Evolutionary conservation across 768 basidiomycete species (phyloP).

Genomic region (Pulveroboletus frians): DNA sequence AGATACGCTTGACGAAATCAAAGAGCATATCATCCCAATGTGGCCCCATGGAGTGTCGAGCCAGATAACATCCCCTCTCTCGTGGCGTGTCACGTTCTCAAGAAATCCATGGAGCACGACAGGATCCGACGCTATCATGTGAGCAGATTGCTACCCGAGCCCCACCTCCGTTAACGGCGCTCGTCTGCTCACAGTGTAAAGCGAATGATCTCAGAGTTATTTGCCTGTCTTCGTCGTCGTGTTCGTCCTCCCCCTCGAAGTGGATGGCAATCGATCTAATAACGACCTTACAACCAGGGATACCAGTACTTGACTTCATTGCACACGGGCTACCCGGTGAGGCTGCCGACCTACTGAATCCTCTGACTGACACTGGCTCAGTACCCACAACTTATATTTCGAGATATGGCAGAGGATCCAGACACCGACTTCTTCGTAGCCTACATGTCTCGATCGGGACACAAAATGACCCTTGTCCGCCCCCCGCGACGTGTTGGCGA

Average conservation of each 20-base stretch:
- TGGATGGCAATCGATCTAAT: conserved; percentile 9
- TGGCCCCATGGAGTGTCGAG: conserved; percentile 63
- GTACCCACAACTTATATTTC: conserved; percentile 67
- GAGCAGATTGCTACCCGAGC: conserved; percentile 16
- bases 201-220: conserved; percentile 55
- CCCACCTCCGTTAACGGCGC: conserved; percentile 1
- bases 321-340: conserved; percentile 51
- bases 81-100: conserved; percentile 61
- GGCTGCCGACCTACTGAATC: conserved; percentile 11
- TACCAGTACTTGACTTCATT: conserved; percentile 65
- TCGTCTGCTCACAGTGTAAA: conserved; percentile 45
- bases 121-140: conserved; percentile 53
- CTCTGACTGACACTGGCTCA: conserved; percentile 23
- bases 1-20: conserved; percentile 54
- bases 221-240: conserved; percentile 52
- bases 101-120: conserved; percentile 64
- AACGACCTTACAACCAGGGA: conserved; percentile 42
- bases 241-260: conserved; percentile 34
- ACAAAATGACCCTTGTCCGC: conserved; percentile 44
- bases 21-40: conserved; percentile 49
- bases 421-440: conserved; percentile 59
- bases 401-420: conserved; percentile 43
- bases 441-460: conserved; percentile 57
- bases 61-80: conserved; percentile 34
- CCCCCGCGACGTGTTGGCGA: conserved; percentile 37